Evolutionary conservation across 1,284 basidiomycete species (phyloP).

Genomic region (Hymenochaete sp.): DNA sequence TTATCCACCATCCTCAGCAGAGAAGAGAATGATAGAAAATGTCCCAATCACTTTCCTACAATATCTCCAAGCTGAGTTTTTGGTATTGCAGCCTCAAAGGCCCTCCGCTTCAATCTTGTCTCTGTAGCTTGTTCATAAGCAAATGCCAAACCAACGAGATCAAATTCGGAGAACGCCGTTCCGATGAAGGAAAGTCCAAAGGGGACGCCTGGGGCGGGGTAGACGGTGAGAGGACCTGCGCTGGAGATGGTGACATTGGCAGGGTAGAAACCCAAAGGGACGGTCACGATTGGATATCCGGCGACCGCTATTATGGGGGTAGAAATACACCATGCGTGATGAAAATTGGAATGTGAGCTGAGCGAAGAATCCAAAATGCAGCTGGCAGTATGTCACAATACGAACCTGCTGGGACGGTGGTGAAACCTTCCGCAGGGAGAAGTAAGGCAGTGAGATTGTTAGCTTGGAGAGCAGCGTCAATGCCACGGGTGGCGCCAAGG

Average conservation of each 20-base stretch:
- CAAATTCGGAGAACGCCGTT: constrained; percentile 53
- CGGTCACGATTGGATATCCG: constrained; percentile 52
- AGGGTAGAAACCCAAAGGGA: constrained; percentile 23
- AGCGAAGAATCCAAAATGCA: not conserved
- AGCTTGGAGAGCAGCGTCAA: constrained; percentile 44
- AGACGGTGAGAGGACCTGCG: constrained; percentile 37
- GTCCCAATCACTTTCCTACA: constrained; percentile 24
- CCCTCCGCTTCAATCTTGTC: constrained; percentile 40
- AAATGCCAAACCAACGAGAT: constrained; percentile 50
- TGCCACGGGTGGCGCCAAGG: constrained; percentile 45
- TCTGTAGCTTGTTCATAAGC: constrained; percentile 61
- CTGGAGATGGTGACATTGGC: constrained; percentile 28
- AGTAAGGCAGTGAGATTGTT: constrained; percentile 51
- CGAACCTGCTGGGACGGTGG: constrained; percentile 34
- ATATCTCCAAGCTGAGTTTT: constrained; percentile 51
- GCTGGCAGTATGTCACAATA: not conserved
- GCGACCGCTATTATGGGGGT: constrained; percentile 36
- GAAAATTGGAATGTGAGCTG: constrained; percentile 10
- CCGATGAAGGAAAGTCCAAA: constrained; percentile 59
- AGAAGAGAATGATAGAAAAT: no score
- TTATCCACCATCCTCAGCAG: no score
- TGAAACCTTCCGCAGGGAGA: constrained; percentile 43
- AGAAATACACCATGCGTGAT: constrained; percentile 1
- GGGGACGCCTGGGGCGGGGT: constrained; percentile 50
- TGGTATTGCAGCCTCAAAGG: constrained; percentile 50